A percentile compares a stretch with the other conserved stretches of the same genome.
Evolutionary conservation across 129 eudicot species (phyloP).

Genomic region (Daucus carota): DH1_v3.0 NC_030381.2:54532001-54532500

Average conservation of each 20-base stretch:
- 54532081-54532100: slow-evolving; percentile 48
- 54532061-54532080: slow-evolving; percentile 78
- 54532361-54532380: not conserved
- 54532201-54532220: slow-evolving; percentile 11
- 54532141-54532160: slow-evolving; percentile 58
- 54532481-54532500: slow-evolving; percentile 78
- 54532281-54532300: slow-evolving; percentile 42
- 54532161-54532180: not conserved
- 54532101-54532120: slow-evolving; percentile 54
- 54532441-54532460: slow-evolving; percentile 48
- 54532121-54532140: slow-evolving; percentile 90
- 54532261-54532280: slow-evolving; percentile 22
- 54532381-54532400: not conserved
- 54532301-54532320: slow-evolving; percentile 35
- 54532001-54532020: not conserved
- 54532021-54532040: not conserved
- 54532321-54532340: slow-evolving; percentile 42
- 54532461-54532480: slow-evolving; percentile 73
- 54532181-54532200: slow-evolving; percentile 9
- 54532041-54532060: slow-evolving; percentile 1
- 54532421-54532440: not conserved
- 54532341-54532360: not conserved
- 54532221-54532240: slow-evolving; percentile 31
- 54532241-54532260: slow-evolving; percentile 66
- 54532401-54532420: not conserved